Evolutionary conservation across 2,329 filamentous ascomycete genomes (phyloP).

Genomic region (Colletotrichum australisinense): DNA sequence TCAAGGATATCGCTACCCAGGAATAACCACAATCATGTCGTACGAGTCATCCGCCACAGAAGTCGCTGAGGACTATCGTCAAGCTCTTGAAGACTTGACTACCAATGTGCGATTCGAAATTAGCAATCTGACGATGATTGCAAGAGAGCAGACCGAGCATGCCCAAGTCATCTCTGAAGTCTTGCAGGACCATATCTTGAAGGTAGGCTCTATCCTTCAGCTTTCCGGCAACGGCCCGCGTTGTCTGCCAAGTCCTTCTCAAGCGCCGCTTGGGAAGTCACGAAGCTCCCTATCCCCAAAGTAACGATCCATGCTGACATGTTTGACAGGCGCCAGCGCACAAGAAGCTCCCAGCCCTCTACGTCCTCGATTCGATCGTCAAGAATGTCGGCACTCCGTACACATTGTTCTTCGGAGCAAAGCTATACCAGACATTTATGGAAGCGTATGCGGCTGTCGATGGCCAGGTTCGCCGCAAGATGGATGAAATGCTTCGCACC

Average conservation of each 20-base stretch:
- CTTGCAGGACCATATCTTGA: constrained; percentile 92
- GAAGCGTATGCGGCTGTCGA: constrained; percentile 94
- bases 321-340: constrained; percentile 79
- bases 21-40: constrained; percentile 51
- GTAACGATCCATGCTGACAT: constrained; percentile 49
- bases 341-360: constrained; percentile 94
- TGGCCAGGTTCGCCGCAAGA: constrained; percentile 82
- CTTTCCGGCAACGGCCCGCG: neutral
- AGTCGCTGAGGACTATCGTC: constrained; percentile 94
- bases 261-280: neutral
- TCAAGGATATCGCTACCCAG: constrained; percentile 1
- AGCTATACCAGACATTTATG: constrained; percentile 96
- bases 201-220: constrained; percentile 70
- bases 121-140: constrained; percentile 96
- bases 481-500: constrained; percentile 97
- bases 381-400: constrained; percentile 99
- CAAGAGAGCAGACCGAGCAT: constrained; percentile 96
- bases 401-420: constrained; percentile 92
- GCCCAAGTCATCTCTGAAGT: constrained; percentile 92
- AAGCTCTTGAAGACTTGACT: constrained; percentile 90
- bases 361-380: constrained; percentile 97
- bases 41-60: constrained; percentile 74
- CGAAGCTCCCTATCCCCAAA: neutral
- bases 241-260: neutral
- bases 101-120: constrained; percentile 95